These are phyloP conservation scores for Dichomitus squalens DNA, from an alignment of 1,284 basidiomycete species.

Conservation along the genomic window DNA sequence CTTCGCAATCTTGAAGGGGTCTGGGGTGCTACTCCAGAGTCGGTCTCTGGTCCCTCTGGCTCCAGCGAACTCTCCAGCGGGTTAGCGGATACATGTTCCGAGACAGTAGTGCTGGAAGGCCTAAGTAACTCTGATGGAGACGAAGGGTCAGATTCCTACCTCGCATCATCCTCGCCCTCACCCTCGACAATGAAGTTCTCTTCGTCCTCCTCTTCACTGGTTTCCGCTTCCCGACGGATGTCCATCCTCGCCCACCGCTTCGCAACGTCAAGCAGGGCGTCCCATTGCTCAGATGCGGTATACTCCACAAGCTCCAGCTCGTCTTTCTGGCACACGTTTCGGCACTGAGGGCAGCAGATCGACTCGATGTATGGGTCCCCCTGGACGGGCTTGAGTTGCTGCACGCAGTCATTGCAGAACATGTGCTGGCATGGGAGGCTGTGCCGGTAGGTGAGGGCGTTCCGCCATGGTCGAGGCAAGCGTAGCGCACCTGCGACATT, in stretches of 20 bases:
- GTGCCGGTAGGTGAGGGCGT: neutral
- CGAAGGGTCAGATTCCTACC: neutral
- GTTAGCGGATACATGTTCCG: neutral
- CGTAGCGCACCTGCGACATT: conserved; percentile 35
- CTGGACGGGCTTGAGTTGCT: conserved; percentile 25
- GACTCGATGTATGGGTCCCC: conserved; percentile 25
- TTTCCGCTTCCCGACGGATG: conserved; percentile 36
- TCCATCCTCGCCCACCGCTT: conserved; percentile 43
- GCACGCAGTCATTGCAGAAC: conserved; percentile 43
- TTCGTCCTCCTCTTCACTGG: conserved; percentile 44
- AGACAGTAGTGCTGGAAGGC: conserved; percentile 4
- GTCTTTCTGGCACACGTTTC: conserved; percentile 34
- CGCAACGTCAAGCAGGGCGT: conserved; percentile 46
- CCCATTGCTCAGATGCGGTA: conserved; percentile 52
- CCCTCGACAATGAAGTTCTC: neutral
- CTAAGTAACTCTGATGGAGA: neutral
- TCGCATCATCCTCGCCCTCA: neutral
- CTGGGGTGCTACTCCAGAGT: neutral
- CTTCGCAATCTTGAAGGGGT: conserved; percentile 9
- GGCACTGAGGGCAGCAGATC: conserved; percentile 46
- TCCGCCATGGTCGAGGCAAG: neutral
- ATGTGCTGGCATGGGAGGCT: conserved; percentile 49
- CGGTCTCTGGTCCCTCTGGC: neutral
- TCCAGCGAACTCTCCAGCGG: conserved; percentile 16
- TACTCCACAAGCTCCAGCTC: conserved; percentile 43